Conservation (phyloP, 495 filamentous ascomycete species). For the Astrothelium subdiscretum region DNA sequence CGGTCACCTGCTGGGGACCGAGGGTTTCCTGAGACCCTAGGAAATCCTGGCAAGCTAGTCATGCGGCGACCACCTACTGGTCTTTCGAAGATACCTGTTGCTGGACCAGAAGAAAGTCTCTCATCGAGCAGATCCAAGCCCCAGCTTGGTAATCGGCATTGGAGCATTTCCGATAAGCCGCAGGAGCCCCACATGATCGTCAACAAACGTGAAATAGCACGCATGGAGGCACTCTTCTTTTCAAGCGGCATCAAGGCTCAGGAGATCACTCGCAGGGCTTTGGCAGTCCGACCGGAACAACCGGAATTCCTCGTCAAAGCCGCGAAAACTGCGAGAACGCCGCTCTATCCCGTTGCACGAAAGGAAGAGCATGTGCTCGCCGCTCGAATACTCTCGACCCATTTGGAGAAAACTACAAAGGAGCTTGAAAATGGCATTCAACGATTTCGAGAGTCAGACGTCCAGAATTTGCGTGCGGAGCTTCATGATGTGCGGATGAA, state of each 20-base stretch:
- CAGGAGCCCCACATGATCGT: slow-evolving; percentile 27
- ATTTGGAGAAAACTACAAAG: slow-evolving; percentile 43
- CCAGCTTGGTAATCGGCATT: slow-evolving; percentile 35
- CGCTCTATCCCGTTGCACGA: slow-evolving; percentile 41
- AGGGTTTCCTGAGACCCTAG: not conserved
- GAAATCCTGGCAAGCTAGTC: not conserved
- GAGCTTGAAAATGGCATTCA: slow-evolving; percentile 44
- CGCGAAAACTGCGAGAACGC: slow-evolving; percentile 25
- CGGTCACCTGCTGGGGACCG: not conserved
- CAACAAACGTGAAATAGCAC: slow-evolving; percentile 53
- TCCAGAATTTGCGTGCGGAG: slow-evolving; percentile 33
- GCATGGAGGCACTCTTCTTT: slow-evolving; percentile 60
- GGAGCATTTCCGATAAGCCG: slow-evolving; percentile 58
- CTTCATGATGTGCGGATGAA: slow-evolving; percentile 40
- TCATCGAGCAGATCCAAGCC: not conserved
- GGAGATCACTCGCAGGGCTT: slow-evolving; percentile 57
- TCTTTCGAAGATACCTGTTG: not conserved
- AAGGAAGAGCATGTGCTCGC: slow-evolving; percentile 58
- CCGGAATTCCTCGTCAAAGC: slow-evolving; percentile 33
- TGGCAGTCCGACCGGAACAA: slow-evolving; percentile 27
- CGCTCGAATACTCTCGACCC: slow-evolving; percentile 46
- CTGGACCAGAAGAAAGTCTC: not conserved
- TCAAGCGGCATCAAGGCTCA: slow-evolving; percentile 77
- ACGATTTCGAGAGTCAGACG: slow-evolving; percentile 36
- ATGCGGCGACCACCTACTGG: not conserved